A percentile compares a stretch with the other conserved stretches of the same genome.
Conservation (phyloP, 2,329 filamentous ascomycete species). For the Podosphaera aphanis region DNA sequence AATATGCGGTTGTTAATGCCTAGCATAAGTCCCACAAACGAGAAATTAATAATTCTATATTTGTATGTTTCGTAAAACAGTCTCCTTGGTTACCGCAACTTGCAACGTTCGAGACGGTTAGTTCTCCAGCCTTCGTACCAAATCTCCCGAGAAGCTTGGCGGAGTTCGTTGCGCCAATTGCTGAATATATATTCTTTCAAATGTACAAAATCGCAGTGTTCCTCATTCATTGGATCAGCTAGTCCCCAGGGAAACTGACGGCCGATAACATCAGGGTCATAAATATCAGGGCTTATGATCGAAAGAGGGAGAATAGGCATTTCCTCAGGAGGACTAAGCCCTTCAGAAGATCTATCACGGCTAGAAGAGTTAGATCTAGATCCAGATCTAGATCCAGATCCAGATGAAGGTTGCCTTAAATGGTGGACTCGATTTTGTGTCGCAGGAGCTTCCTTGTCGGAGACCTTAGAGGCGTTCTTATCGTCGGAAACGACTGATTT, state of each 20-base stretch:
- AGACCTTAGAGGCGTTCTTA: neutral
- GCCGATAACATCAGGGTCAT: slow-evolving; percentile 58
- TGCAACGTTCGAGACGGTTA: slow-evolving; percentile 25
- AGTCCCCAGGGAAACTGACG: slow-evolving; percentile 93
- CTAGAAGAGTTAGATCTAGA: slow-evolving; percentile 3
- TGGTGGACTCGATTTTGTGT: slow-evolving; percentile 14
- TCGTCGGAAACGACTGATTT: slow-evolving; percentile 8
- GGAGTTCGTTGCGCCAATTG: slow-evolving; percentile 79
- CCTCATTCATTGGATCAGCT: slow-evolving; percentile 71
- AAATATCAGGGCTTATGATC: slow-evolving; percentile 79
- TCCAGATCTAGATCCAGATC: too few relatives aligned
- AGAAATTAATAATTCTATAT: too few relatives aligned
- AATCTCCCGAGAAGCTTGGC: slow-evolving; percentile 70
- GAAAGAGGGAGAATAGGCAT: slow-evolving; percentile 64
- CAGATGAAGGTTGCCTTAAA: slow-evolving; percentile 14
- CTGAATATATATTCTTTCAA: slow-evolving; percentile 80
- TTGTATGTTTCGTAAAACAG: too few relatives aligned
- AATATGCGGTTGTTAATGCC: too few relatives aligned
- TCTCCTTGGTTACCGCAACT: slow-evolving; percentile 10
- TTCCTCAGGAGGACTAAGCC: slow-evolving; percentile 24
- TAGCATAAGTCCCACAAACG: too few relatives aligned
- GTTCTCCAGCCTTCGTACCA: slow-evolving; percentile 96
- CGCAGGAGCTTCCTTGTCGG: neutral
- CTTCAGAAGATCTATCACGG: slow-evolving; percentile 10
- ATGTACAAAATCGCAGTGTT: slow-evolving; percentile 82